Percentiles rank a stretch among this genome's conserved stretches.
These are phyloP conservation scores for Asterophora lycoperdoides DNA, from an alignment of 768 basidiomycete species.

Conservation along the genomic window DNA sequence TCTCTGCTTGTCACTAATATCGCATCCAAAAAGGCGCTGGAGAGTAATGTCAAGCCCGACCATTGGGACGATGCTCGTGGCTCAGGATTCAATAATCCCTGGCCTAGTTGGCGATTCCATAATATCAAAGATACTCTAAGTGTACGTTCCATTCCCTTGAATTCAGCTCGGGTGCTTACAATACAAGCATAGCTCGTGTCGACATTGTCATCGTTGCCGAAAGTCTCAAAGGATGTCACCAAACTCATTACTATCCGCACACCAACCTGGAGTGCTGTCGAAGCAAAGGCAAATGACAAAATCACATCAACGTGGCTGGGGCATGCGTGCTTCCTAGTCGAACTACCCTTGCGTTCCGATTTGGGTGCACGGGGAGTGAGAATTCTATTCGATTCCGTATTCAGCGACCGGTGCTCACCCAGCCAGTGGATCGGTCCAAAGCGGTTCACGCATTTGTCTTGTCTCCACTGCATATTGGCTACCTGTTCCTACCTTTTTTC, in stretches of 20 bases:
- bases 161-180: background rate
- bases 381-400: constrained; percentile 51
- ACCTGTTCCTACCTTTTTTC: background rate
- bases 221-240: constrained; percentile 9
- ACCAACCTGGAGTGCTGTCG: constrained; percentile 34
- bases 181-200: background rate
- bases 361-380: constrained; percentile 35
- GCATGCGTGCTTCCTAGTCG: constrained; percentile 51
- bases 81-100: constrained; percentile 27
- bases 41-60: constrained; percentile 15
- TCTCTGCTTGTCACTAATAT: background rate
- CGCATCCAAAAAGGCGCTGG: background rate
- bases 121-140: constrained; percentile 13
- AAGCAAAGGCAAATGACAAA: constrained; percentile 25
- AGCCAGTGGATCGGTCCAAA: constrained; percentile 42
- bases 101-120: constrained; percentile 22
- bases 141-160: constrained; percentile 2
- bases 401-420: constrained; percentile 50
- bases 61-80: constrained; percentile 24
- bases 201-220: constrained; percentile 5
- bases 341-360: constrained; percentile 36
- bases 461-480: background rate
- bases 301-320: constrained; percentile 54
- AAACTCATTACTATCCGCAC: constrained; percentile 29
- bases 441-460: constrained; percentile 42